Base-by-base conservation (phyloP, 2,329 filamentous ascomycete genomes). In the Exophiala bonariae region DNA sequence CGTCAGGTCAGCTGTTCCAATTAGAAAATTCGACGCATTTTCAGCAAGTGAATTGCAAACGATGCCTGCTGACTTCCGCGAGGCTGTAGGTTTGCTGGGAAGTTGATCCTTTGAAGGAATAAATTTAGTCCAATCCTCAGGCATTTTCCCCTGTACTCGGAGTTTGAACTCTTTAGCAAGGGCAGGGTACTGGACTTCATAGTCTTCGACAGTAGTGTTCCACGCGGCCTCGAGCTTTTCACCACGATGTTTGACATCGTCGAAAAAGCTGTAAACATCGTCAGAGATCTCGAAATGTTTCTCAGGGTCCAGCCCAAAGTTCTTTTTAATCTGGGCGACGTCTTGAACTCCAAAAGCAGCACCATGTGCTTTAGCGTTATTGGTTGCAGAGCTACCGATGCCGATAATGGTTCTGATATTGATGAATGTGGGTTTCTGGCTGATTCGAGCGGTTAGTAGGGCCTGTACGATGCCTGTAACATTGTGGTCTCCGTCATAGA, bases 281-380 rank as follows among this genome's bases (percentile, higher is more conserved):
- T 80, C 63, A 2, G 65, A 61, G 28, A 80, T 62, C 18, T 69
- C 63, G 47, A 77, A 78, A 44, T 67, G 63, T 50, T 73, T 62
- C 0, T 76, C 71, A 0, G 76, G 70, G 50, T 81, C 66, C 55
- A 80, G 72, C 3, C 74, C 75, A 34, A 72, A 71, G 3, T 62
- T 61, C 33, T 62, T 68, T 68, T 83, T 83, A 63, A 81, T 74
- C n/a, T 73, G 66, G 1, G 69, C 73, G 2, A 84, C 75, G 41
- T 79, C 77, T 1, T 76, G 70, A 1, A 68, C 63, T 4, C 78
- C 80, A 32, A 80, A 78, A 1, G 80, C 77, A 9, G 74, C 80
- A 17, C 80, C 80, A 51, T 84, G 81, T 1, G 80, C 76, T 16
- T 73, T 72, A 3, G 79, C 78, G 11, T 77, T 64, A 4, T 76